Base-by-base conservation (phyloP, 441 rosid genomes). In the Breynia disticha region DNA sequence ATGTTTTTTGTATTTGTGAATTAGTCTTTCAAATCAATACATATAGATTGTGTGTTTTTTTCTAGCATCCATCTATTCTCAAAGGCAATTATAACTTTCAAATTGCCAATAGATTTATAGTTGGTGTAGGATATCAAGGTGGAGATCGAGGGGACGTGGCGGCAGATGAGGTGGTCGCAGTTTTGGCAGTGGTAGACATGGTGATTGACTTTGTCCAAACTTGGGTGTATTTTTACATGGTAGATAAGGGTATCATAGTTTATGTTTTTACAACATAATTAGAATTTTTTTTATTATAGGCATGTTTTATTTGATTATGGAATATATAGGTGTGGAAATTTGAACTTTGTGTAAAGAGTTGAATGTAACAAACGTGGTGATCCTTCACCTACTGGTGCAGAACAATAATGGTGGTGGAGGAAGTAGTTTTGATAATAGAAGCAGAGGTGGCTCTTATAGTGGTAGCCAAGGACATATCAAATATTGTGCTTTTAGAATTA, bases 281-380 rank as follows among this genome's bases (percentile, higher is more conserved):
- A n/a, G n/a, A n/a, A n/a, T n/a, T n/a, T n/a, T n/a, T n/a, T n/a
- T n/a, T n/a, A n/a, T n/a, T n/a, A n/a, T n/a, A 37, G 41, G 7
- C 28, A 46, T 35, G 32, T 24, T 5, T 53, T 28, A 55, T 52
- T 8, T 24, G 24, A 22, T 17, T 32, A 24, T 22, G 45, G 21
- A 7, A 5, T 38, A 1, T 72, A 72, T 75, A 91, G 98, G 65
- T 91, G 95, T 75, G 98, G 91, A 70, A 91, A 91, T 74, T 72
- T 79, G 76, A 91, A 91, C 76, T 91, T 91, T 70, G 94, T 94
- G 21, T 84, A 95, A 75, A 81, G 95, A 72, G 69, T 70, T 52
- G 98, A 91, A 64, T 91, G 98, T 77, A 91, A 91, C 82, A 91
- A 86, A 72, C 88, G 97, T 39, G 94, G 95, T n/a, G 52, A 95